A percentile compares a stretch with the other conserved stretches of the same genome.
Evolutionary conservation across 768 basidiomycete species (phyloP).

Genomic region (Lyophyllum atratum): DNA sequence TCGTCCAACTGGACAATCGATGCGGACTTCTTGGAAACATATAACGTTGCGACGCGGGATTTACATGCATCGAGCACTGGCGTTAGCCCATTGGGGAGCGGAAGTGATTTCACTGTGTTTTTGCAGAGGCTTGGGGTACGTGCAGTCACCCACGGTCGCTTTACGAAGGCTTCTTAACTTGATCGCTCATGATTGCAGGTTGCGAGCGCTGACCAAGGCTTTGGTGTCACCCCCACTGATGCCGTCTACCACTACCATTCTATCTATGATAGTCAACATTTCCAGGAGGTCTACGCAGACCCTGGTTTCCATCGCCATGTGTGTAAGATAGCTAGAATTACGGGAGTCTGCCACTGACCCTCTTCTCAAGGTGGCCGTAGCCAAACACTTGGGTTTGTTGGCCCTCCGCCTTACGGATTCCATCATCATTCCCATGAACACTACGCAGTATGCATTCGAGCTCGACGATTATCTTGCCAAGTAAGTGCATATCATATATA

Average conservation of each 20-base stretch:
- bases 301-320: slow-evolving; percentile 77
- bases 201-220: slow-evolving; percentile 46
- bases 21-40: slow-evolving; percentile 40
- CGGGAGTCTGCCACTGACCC: not conserved
- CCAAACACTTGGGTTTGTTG: slow-evolving; percentile 66
- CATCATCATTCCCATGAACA: slow-evolving; percentile 71
- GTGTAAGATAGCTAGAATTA: slow-evolving; percentile 22
- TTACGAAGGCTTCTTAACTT: not conserved
- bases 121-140: slow-evolving; percentile 68
- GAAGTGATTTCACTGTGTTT: slow-evolving; percentile 92
- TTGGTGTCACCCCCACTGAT: slow-evolving; percentile 45
- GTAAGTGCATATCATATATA: slow-evolving; percentile 35
- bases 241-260: slow-evolving; percentile 79
- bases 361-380: slow-evolving; percentile 55
- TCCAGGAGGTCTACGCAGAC: slow-evolving; percentile 78
- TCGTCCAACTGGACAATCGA: slow-evolving; percentile 32
- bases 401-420: slow-evolving; percentile 64
- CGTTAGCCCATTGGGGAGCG: slow-evolving; percentile 72
- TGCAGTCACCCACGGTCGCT: not conserved
- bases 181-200: slow-evolving; percentile 26
- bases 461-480: slow-evolving; percentile 61
- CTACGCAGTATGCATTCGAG: slow-evolving; percentile 73
- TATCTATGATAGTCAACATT: slow-evolving; percentile 71
- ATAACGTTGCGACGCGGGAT: slow-evolving; percentile 35
- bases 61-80: slow-evolving; percentile 38